A percentile compares a stretch with the other conserved stretches of the same genome.
phyloP scores from a whole-genome alignment of 1,139 yeast species.

The Ogataea hybrid region DNA sequence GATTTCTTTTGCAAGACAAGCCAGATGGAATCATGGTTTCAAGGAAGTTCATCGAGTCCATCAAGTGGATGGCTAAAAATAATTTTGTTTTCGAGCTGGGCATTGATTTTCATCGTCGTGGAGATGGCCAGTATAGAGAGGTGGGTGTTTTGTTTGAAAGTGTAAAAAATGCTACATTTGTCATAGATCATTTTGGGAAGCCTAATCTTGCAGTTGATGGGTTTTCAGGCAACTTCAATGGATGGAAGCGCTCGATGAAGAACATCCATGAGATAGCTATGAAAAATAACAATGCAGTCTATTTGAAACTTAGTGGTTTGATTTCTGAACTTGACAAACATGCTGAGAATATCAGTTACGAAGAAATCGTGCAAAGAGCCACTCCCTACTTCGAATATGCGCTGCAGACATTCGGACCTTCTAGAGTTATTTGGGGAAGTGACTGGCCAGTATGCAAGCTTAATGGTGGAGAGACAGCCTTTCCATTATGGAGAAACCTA shows the following conservation, averaged over 20 bases:
- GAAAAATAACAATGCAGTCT: slow-evolving; percentile 27
- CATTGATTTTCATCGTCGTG: slow-evolving; percentile 37
- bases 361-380: slow-evolving; percentile 14
- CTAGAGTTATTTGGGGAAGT: background rate
- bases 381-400: slow-evolving; percentile 35
- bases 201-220: slow-evolving; percentile 32
- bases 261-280: slow-evolving; percentile 27
- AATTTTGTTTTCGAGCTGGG: slow-evolving; percentile 40
- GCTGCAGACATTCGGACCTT: background rate
- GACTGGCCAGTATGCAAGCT: slow-evolving; percentile 1
- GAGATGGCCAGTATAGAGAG: slow-evolving; percentile 41
- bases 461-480: background rate
- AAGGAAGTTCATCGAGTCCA: slow-evolving; percentile 30
- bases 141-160: slow-evolving; percentile 25
- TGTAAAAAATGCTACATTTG: slow-evolving; percentile 30
- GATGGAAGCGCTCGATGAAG: slow-evolving; percentile 12
- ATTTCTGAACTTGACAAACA: slow-evolving; percentile 35
- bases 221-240: slow-evolving; percentile 1
- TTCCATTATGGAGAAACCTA: background rate
- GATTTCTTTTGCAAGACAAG: slow-evolving; percentile 43
- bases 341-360: slow-evolving; percentile 1
- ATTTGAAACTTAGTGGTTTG: slow-evolving; percentile 41
- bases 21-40: slow-evolving; percentile 35
- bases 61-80: slow-evolving; percentile 34
- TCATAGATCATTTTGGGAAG: slow-evolving; percentile 41